Percentiles rank a stretch among this genome's conserved stretches.
These are phyloP conservation scores for Scedosporium dehoogii DNA, from an alignment of 2,329 filamentous ascomycete genomes.

Conservation along the genomic window DNA sequence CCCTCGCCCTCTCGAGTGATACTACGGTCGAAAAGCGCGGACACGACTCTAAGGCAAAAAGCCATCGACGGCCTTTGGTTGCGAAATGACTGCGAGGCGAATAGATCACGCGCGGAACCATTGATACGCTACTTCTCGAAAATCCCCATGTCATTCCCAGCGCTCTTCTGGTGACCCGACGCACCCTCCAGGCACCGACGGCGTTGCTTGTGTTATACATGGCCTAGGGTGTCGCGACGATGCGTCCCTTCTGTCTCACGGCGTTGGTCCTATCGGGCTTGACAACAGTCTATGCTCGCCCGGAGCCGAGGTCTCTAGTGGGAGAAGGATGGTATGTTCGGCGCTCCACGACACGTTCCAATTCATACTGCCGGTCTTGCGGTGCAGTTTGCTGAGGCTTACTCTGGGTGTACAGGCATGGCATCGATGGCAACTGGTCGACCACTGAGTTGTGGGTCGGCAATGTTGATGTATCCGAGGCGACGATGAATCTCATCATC, in stretches of 20 bases:
- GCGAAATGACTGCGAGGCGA: background rate
- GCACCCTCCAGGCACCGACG: background rate
- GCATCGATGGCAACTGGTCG: slow-evolving; percentile 63
- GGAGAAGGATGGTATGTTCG: slow-evolving; percentile 3
- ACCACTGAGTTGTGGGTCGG: slow-evolving; percentile 53
- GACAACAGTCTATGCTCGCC: background rate
- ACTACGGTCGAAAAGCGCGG: background rate
- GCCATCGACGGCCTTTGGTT: background rate
- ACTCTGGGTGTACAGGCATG: slow-evolving; percentile 36
- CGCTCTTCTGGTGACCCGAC: slow-evolving; percentile 2
- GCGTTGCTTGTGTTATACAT: background rate
- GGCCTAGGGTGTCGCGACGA: background rate
- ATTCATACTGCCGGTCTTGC: background rate
- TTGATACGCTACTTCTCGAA: background rate
- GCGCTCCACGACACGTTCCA: background rate
- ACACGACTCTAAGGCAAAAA: background rate
- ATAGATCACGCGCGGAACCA: background rate
- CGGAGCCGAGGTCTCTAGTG: slow-evolving; percentile 4
- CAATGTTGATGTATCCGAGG: slow-evolving; percentile 21
- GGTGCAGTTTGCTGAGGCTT: background rate
- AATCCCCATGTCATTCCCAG: slow-evolving; percentile 2
- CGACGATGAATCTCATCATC: slow-evolving; percentile 32
- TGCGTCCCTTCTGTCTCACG: background rate
- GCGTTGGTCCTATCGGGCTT: background rate
- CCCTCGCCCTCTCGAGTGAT: background rate